These are phyloP conservation scores for Suillus ampliporus DNA, from an alignment of 768 basidiomycete genomes.

Conservation along the genomic window DNA sequence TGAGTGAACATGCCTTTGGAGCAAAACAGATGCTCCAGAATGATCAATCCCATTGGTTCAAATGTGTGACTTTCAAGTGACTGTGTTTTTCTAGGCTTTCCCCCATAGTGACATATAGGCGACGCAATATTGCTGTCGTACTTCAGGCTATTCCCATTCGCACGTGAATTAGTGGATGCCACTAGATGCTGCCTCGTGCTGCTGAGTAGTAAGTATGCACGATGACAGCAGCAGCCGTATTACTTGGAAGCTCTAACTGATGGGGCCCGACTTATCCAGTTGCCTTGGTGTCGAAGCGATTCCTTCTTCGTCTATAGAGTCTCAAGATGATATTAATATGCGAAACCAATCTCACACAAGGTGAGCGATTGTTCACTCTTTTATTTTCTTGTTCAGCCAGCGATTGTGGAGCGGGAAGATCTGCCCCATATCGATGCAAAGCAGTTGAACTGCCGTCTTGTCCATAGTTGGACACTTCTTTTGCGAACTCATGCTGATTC, in stretches of 20 bases:
- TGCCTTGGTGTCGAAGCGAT: neutral
- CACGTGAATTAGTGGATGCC: neutral
- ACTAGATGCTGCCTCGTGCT: too few relatives aligned
- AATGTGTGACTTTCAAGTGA: neutral
- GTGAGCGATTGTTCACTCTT: neutral
- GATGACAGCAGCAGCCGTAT: neutral
- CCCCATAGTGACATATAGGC: neutral
- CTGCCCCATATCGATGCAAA: neutral
- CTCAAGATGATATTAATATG: neutral
- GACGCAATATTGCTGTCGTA: neutral
- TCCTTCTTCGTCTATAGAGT: neutral
- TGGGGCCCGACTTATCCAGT: neutral
- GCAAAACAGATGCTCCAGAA: too few relatives aligned
- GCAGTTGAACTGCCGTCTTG: neutral
- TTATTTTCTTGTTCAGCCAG: too few relatives aligned
- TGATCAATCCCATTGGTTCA: neutral
- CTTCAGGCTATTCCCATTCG: neutral
- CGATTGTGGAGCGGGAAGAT: neutral
- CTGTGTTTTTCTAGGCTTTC: neutral
- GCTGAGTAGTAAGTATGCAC: too few relatives aligned
- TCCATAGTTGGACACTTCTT: neutral
- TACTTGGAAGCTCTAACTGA: neutral
- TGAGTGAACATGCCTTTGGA: neutral
- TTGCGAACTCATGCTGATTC: neutral
- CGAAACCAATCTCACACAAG: neutral